Evolutionary conservation across 2,329 filamentous ascomycete species (phyloP).

Genomic region (Alternaria sp.): DNA sequence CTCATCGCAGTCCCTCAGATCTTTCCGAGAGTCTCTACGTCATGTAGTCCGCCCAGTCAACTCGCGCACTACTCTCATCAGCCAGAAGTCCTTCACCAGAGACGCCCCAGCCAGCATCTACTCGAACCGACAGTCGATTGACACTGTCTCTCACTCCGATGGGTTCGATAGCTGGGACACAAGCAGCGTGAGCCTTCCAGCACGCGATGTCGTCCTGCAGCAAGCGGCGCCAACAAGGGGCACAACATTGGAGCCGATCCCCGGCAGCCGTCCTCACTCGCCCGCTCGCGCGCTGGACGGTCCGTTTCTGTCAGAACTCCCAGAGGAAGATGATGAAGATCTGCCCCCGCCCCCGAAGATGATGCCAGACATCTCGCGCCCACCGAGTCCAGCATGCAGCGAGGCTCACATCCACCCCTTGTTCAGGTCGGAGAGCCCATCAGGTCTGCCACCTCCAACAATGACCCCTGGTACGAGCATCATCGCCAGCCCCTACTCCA

Average conservation of each 20-base stretch:
- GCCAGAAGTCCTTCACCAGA: conserved; percentile 37
- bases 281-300: conserved; percentile 66
- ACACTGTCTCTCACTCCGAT: conserved; percentile 55
- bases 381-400: conserved; percentile 51
- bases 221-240: conserved; percentile 48
- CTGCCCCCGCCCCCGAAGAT: conserved; percentile 43
- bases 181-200: conserved; percentile 68
- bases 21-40: conserved; percentile 47
- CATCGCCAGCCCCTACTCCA: conserved; percentile 71
- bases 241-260: conserved; percentile 73
- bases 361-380: conserved; percentile 42
- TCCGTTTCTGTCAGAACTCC: conserved; percentile 45
- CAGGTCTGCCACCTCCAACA: conserved; percentile 63
- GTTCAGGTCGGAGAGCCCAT: conserved; percentile 75
- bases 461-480: conserved; percentile 73
- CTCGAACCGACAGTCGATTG: conserved; percentile 42
- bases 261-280: conserved; percentile 69
- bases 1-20: conserved; percentile 45
- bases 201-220: conserved; percentile 56
- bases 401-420: conserved; percentile 79
- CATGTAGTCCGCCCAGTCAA: conserved; percentile 47
- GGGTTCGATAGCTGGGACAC: conserved; percentile 80
- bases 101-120: conserved; percentile 41
- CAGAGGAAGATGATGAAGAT: conserved; percentile 35
- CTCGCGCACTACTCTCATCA: conserved; percentile 46